These are phyloP conservation scores for Pseudomassariella vexata DNA, from an alignment of 2,329 filamentous ascomycete genomes.

Conservation along the genomic window DNA sequence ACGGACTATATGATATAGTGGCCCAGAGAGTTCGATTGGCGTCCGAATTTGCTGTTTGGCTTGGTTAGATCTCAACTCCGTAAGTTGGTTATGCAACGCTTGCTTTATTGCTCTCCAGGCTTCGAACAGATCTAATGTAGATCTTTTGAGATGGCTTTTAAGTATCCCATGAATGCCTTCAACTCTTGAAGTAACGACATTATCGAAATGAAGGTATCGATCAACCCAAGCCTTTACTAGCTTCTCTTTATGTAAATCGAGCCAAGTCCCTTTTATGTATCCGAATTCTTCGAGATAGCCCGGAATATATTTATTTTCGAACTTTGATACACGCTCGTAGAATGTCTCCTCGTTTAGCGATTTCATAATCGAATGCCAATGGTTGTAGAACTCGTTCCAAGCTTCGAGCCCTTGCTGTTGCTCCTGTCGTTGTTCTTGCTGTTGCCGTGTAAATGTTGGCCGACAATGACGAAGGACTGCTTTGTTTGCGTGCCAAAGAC, in stretches of 20 bases:
- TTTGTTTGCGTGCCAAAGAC: conserved; percentile 14
- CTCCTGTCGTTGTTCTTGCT: no score
- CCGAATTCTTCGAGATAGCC: conserved; percentile 10
- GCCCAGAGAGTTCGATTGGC: conserved; percentile 10
- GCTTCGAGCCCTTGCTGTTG: no score
- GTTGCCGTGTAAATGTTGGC: no score
- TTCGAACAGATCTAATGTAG: conserved; percentile 12
- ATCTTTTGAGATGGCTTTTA: conserved; percentile 11
- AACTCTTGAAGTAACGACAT: conserved; percentile 11
- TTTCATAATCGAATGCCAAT: conserved; percentile 14
- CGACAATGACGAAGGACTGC: no score
- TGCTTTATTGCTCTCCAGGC: conserved; percentile 12
- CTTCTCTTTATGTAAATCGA: conserved; percentile 15
- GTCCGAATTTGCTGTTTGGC: conserved; percentile 9
- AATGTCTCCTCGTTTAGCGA: conserved; percentile 10
- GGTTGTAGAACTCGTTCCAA: conserved; percentile 13
- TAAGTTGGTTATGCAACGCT: conserved; percentile 11
- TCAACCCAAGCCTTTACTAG: conserved; percentile 16
- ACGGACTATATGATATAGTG: conserved; percentile 9
- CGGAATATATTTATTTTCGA: conserved; percentile 11
- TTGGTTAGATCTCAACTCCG: conserved; percentile 9
- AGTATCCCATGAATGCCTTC: conserved; percentile 13
- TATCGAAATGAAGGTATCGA: conserved; percentile 11
- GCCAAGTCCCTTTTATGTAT: conserved; percentile 14
- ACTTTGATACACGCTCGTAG: conserved; percentile 10